These are phyloP conservation scores for Oryza australiensis DNA, from an alignment of 176 grass and related monocot species.

Conservation along the genomic window DNA sequence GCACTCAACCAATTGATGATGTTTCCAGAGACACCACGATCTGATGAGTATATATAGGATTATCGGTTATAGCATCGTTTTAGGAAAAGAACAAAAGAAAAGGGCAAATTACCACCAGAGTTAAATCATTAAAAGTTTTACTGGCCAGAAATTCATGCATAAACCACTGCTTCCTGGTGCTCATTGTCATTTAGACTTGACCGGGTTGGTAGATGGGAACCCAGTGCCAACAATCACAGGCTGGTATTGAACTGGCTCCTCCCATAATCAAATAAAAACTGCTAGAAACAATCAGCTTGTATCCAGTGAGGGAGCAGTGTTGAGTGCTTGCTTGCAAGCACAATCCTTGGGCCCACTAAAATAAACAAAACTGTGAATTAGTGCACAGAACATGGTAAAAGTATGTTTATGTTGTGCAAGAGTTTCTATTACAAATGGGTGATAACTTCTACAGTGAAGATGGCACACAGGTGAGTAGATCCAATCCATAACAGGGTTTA, in stretches of 20 bases:
- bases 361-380: slow-evolving; percentile 20
- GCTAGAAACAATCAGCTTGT: background rate
- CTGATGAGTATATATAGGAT: background rate
- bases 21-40: background rate
- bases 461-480: background rate
- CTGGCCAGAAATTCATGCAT: slow-evolving; percentile 31
- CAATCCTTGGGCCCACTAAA: slow-evolving; percentile 22
- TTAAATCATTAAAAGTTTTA: slow-evolving; percentile 27
- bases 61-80: background rate
- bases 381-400: background rate
- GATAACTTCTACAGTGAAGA: background rate
- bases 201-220: slow-evolving; percentile 3
- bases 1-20: background rate
- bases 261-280: slow-evolving; percentile 13
- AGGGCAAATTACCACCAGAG: slow-evolving; percentile 15
- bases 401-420: background rate
- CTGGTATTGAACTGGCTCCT: background rate
- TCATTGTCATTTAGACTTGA: slow-evolving; percentile 19
- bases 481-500: background rate
- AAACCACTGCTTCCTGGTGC: background rate
- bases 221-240: slow-evolving; percentile 11
- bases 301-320: background rate
- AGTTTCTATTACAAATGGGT: background rate
- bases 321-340: slow-evolving; percentile 9
- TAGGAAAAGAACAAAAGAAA: background rate